Evolutionary conservation across 176 grass and related monocot species (phyloP), one percentile per base, ranked within the genome.

Genomic region (Oryza australiensis): DNA sequence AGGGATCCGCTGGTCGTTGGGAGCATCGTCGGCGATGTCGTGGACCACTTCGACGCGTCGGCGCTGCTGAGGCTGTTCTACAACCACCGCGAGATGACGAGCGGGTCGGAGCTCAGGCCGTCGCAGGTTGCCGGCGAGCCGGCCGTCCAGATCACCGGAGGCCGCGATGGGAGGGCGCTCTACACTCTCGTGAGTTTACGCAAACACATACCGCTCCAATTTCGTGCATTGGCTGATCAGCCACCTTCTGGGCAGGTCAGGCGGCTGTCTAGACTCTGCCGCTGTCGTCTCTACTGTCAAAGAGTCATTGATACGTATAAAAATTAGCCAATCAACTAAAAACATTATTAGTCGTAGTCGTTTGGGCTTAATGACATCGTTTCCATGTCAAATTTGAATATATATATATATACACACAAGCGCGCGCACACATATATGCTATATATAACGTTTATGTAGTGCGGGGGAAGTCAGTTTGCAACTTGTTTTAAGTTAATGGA

Each of bases 1-100:
- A 94, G 89, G 73, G 88, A 98, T 76, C 90, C 95, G 9, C 78
- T 98, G 43, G 90, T 93, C 27, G 83, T 98, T 11, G 95, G 92
- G 2, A 66, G 65, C 62, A 72, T 98, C 57, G 78, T 98, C 4
- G 92, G 90, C 32, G 92, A 98, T 41, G 18, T 98, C 5, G 64
- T 98, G 3, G 92, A 98, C 78, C 30, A 75, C 33, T 98, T 98
- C 51, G 5, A 74, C 2, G 30, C 53, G 41, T 82, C 88, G 13
- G 92, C 89, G 12, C 33, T 68, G 73, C 37, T 94, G 27, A 89
- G 84, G 68, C 45, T 98, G 74, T 1, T 85, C 26, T 98, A 94
- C 80, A 84, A 81, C 64, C 77, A 74, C 37, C 89, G 87, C 64
- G 95, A 94, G 60, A 33, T 98, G 66, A 94, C 88, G 22, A 77